phyloP scores from a whole-genome alignment of 169 alveolate genomes.

The Eimeria acervulina region DNA sequence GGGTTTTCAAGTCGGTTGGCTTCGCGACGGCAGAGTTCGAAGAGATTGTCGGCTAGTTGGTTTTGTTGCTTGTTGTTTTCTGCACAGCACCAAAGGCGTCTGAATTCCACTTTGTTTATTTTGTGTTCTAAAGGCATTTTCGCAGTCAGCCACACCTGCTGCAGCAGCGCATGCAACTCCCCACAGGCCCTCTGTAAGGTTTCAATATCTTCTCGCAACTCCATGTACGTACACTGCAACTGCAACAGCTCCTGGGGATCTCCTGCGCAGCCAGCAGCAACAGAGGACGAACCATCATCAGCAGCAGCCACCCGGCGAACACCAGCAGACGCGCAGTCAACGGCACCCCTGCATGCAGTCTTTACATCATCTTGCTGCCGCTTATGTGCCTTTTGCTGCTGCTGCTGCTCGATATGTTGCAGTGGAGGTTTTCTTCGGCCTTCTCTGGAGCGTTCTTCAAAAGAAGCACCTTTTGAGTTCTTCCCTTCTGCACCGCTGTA shows the following conservation, averaged over 20 bases:
- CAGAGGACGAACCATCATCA: not conserved
- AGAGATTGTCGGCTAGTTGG: not conserved
- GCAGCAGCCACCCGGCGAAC: not conserved
- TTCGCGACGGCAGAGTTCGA: not conserved
- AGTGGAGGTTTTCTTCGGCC: not conserved
- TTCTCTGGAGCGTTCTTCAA: not conserved
- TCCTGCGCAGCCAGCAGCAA: not conserved
- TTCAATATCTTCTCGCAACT: not conserved
- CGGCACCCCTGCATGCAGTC: not conserved
- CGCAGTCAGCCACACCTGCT: not conserved
- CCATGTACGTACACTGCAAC: not conserved
- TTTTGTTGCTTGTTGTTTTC: not conserved
- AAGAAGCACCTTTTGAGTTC: not conserved
- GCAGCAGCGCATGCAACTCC: slow-evolving; percentile 34
- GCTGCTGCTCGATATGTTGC: slow-evolving; percentile 11
- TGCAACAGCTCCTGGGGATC: not conserved
- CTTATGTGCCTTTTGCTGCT: not conserved
- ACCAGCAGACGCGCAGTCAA: not conserved
- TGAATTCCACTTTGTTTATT: not conserved
- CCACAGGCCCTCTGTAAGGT: not conserved
- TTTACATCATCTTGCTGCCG: not conserved
- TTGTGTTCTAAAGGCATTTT: not conserved
- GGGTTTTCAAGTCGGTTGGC: not conserved
- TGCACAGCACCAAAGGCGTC: not conserved
- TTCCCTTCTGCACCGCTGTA: not conserved